Evolutionary conservation across 306 rosid genomes (phyloP), one percentile per base, ranked within the genome.

Genomic region (Dryas octopetala): DNA sequence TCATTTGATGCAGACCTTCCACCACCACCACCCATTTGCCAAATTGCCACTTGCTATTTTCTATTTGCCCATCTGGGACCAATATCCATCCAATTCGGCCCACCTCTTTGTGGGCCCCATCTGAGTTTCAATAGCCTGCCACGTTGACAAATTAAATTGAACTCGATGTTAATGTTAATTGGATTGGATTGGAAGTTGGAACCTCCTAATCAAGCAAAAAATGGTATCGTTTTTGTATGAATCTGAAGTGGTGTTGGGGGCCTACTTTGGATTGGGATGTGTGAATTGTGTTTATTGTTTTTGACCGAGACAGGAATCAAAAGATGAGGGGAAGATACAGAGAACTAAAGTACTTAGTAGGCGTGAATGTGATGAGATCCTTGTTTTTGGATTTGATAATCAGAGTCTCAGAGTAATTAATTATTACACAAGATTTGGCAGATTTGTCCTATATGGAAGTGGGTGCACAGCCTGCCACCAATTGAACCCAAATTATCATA

Each of bases 401-500:
- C 46, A 13, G 10, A 14, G 14, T 19, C 62, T 38, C 16, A 13
- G 49, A 70, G n/a, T 52, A 40, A 76, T 80, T 63, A 78, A 62
- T 80, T 73, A 54, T 67, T 69, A 57, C 23, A 41, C 67, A 61
- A 78, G 84, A 88, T 73, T 74, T 50, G 76, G 68, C 72, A 76
- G 87, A 86, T 86, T 86, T 88, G 90, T 84, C 87, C 80, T 76
- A 69, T 76, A 28, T 76, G 65, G 60, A 17, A 66, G 54, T 72
- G 75, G 71, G 80, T 60, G 81, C 73, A 64, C n/a, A 52, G 70
- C 62, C 66, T 65, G 66, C 79, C 54, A 28, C 46, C 68, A 78
- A 19, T 53, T 75, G 16, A 16, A 5, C 63, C 55, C 3, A 10
- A 13, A 57, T 79, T 66, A 70, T 59, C 62, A 50, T 60, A 38